These are phyloP conservation scores for Triangularia verruculosa DNA, from an alignment of 2,329 filamentous ascomycete species.

Conservation along the genomic window DNA sequence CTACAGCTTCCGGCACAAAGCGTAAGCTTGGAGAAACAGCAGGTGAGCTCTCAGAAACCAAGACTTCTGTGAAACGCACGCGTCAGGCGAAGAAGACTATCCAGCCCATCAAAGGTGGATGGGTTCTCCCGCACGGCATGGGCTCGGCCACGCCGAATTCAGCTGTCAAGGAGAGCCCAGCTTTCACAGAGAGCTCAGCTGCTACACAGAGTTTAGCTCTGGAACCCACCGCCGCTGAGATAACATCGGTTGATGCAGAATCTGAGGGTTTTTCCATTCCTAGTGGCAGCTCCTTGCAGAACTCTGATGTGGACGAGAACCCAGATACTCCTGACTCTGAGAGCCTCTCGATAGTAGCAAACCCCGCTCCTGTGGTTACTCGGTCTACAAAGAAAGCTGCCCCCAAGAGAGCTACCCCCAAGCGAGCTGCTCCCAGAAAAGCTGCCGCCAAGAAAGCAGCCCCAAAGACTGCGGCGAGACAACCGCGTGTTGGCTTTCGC, in stretches of 20 bases:
- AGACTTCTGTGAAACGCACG: not conserved
- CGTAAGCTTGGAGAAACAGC: not conserved
- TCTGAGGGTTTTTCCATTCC: not conserved
- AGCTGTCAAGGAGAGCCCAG: not conserved
- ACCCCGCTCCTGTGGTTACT: not conserved
- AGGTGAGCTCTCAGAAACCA: not conserved
- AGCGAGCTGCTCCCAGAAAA: not conserved
- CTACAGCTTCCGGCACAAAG: not conserved
- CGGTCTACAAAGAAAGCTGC: not conserved
- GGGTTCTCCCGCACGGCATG: conserved; percentile 20
- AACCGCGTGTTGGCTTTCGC: conserved; percentile 5
- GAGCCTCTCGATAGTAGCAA: not conserved
- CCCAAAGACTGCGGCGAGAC: not conserved
- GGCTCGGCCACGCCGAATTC: not conserved
- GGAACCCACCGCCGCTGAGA: not conserved
- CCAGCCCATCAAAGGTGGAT: conserved; percentile 5
- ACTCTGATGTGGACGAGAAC: not conserved
- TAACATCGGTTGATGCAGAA: not conserved
- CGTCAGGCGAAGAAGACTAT: conserved; percentile 4
- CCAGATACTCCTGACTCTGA: not conserved
- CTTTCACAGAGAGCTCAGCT: not conserved
- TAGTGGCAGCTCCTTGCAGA: not conserved
- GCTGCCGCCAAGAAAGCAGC: not conserved
- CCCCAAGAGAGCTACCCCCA: not conserved
- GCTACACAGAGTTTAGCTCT: not conserved